These are phyloP conservation scores for Lachnellula subtilissima DNA, from an alignment of 2,329 filamentous ascomycete species.

Conservation along the genomic window DNA sequence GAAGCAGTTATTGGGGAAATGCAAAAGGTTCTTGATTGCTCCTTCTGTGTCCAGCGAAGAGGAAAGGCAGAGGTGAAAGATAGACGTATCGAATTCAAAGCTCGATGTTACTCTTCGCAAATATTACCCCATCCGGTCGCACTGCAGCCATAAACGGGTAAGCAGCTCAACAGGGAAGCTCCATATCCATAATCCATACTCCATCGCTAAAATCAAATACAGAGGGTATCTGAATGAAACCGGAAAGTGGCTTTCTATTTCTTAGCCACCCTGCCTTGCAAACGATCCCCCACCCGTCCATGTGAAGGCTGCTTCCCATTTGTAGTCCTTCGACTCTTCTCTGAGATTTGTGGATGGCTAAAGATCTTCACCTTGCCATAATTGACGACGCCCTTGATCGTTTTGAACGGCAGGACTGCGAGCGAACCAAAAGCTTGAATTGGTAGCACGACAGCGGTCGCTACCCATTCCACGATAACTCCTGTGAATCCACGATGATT, in stretches of 20 bases:
- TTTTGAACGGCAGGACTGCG: slow-evolving; percentile 25
- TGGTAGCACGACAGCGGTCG: slow-evolving; percentile 25
- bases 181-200: too few relatives aligned
- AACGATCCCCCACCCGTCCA: slow-evolving; percentile 12
- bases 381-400: slow-evolving; percentile 13
- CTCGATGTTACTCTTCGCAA: too few relatives aligned
- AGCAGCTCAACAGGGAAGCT: too few relatives aligned
- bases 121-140: too few relatives aligned
- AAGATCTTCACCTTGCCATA: slow-evolving; percentile 18
- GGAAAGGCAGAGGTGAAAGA: too few relatives aligned
- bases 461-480: slow-evolving; percentile 27
- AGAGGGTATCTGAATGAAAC: neutral
- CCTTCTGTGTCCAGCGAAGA: too few relatives aligned
- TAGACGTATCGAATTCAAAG: too few relatives aligned
- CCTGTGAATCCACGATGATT: slow-evolving; percentile 18
- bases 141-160: too few relatives aligned
- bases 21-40: neutral
- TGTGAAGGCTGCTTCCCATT: slow-evolving; percentile 19
- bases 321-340: slow-evolving; percentile 12
- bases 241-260: slow-evolving; percentile 9
- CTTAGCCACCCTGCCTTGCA: slow-evolving; percentile 14
- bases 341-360: slow-evolving; percentile 6
- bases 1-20: neutral
- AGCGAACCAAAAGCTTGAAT: slow-evolving; percentile 23
- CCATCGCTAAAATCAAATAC: too few relatives aligned